A percentile compares a stretch with the other conserved stretches of the same genome.
Evolutionary conservation across 345 rosid species (phyloP).

Genomic region (Dimocarpus longan): DNA sequence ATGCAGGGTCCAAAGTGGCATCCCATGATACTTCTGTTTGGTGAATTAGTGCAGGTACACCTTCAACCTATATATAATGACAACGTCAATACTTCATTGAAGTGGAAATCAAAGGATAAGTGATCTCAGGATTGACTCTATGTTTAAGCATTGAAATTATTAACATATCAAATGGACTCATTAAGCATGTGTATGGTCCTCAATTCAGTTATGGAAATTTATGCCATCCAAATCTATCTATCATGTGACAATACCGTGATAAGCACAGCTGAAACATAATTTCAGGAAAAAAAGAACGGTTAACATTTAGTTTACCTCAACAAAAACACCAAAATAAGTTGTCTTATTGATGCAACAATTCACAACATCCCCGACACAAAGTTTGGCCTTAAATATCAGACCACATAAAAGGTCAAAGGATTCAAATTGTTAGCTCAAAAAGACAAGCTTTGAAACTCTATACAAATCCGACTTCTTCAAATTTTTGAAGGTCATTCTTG

Average conservation of each 20-base stretch:
- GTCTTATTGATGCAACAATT: conserved; percentile 86
- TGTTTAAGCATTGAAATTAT: background rate
- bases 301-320: conserved; percentile 59
- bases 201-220: no score
- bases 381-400: conserved; percentile 65
- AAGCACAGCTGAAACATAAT: background rate
- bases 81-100: conserved; percentile 10
- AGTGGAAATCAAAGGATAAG: background rate
- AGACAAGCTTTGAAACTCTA: conserved; percentile 5
- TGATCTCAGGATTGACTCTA: no score
- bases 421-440: conserved; percentile 12
- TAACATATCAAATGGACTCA: conserved; percentile 3
- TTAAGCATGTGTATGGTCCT: background rate
- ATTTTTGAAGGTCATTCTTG: background rate
- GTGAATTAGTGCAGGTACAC: conserved; percentile 86
- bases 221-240: background rate
- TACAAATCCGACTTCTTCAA: conserved; percentile 1
- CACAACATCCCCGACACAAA: conserved; percentile 87
- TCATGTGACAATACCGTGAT: background rate
- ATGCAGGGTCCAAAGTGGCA: conserved; percentile 87
- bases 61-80: conserved; percentile 67
- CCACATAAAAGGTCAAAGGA: conserved; percentile 11
- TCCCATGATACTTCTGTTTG: conserved; percentile 96
- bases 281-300: background rate
- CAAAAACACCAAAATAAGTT: conserved; percentile 89